Evolutionary conservation across 192 early-diverging fungal species (phyloP), one percentile per base, ranked within the genome.

Genomic region (Backusella psychrophila): DNA sequence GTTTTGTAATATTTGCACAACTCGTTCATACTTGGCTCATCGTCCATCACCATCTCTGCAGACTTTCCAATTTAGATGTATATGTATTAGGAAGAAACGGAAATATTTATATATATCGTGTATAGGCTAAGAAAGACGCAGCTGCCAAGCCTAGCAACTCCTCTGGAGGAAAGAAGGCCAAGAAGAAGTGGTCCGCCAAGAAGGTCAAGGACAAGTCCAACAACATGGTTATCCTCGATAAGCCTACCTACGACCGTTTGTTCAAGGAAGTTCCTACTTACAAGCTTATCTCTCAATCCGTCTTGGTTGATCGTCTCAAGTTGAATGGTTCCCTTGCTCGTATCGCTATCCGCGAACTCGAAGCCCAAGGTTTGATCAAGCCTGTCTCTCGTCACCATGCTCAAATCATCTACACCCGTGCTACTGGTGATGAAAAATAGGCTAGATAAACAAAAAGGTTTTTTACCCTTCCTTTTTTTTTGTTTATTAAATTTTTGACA

Each of bases 141-240:
- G 87, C 86, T 76, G 86, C 85, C 70, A 86, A 89, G 81, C 85
- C 85, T 68, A 49, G 83, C 75, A 85, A 87, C 78, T 89, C 82
- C 35, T 84, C 83, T 77, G 89, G 85, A 83, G 89, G 84, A 78
- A 90, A 90, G 83, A 88, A 88, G 82, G 86, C 83, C 81, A 89
- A 77, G 75, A 79, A 79, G 80, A 99, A 99, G 95, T 99, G 98
- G 98, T 99, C 98, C 79, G 96, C 96, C 91, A 95, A 95, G 82
- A 97, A 97, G 92, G 95, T 97, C 80, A 98, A 99, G 95, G 98
- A 99, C 86, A 99, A 99, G 94, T 94, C 97, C 88, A 98, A 99
- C 95, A 99, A 99, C 94, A 89, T 94, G 84, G 97, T 99, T 81
- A 85, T 93, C 87, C 94, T 99, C 82, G 95, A 98, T 89, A 95